phyloP scores from a whole-genome alignment of 768 basidiomycete genomes.

The Boletus vinaceobasis region DNA sequence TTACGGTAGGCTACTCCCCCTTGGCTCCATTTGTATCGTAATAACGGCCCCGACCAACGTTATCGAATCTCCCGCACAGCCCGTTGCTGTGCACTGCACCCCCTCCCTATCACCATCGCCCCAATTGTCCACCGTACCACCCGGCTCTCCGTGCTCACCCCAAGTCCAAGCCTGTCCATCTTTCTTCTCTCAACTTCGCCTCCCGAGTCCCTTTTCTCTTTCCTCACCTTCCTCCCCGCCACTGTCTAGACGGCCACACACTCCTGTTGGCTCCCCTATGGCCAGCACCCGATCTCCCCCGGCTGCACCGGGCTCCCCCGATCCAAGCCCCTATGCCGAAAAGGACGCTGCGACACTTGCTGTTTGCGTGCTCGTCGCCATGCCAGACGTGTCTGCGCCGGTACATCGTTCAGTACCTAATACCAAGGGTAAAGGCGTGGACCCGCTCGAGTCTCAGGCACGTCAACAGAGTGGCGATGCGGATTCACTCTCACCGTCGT shows the following conservation, averaged over 20 bases:
- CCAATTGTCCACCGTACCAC: background rate
- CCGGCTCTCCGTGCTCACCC: background rate
- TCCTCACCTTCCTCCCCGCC: background rate
- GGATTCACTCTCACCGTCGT: constrained; percentile 3
- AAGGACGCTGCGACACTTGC: constrained; percentile 1
- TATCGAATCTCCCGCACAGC: constrained; percentile 8
- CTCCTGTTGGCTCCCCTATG: background rate
- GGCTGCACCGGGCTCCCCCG: background rate
- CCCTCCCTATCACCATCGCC: background rate
- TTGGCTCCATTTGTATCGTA: background rate
- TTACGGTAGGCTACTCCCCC: constrained; percentile 10
- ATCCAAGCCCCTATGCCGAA: background rate
- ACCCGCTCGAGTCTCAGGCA: constrained; percentile 4
- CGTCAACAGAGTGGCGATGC: background rate
- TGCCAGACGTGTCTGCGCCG: constrained; percentile 16
- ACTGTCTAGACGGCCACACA: background rate
- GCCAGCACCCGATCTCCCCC: background rate
- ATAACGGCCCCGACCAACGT: background rate
- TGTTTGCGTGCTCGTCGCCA: constrained; percentile 21
- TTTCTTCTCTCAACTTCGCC: constrained; percentile 10
- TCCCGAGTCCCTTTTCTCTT: background rate
- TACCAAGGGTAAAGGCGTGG: constrained; percentile 20
- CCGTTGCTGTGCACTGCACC: constrained; percentile 11
- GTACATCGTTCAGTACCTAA: background rate
- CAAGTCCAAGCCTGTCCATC: background rate